A percentile compares a stretch with the other conserved stretches of the same genome.
phyloP scores from a whole-genome alignment of 345 rosid genomes.

The Cardiospermum halicacabum region DNA sequence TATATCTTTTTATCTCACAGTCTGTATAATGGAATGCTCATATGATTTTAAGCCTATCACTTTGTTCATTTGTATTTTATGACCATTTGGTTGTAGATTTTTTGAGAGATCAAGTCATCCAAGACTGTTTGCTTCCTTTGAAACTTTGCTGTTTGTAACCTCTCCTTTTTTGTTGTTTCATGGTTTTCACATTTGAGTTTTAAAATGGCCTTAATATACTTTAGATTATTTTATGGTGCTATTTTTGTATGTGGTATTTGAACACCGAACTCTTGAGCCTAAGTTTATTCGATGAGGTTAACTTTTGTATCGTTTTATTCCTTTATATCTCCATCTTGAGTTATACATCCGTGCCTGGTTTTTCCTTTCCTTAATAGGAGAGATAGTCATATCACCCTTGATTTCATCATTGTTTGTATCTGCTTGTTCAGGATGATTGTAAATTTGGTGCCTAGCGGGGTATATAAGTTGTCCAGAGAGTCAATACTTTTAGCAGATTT shows the following conservation, averaged over 20 bases:
- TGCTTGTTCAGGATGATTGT: constrained; percentile 50
- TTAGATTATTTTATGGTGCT: too few relatives aligned
- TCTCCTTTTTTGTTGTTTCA: neutral
- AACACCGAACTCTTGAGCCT: too few relatives aligned
- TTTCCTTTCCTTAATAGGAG: neutral
- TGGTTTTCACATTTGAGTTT: neutral
- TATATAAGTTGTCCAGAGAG: constrained; percentile 74
- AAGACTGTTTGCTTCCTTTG: neutral
- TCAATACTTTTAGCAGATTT: constrained; percentile 66
- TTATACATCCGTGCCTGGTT: neutral
- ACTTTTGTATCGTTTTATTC: neutral
- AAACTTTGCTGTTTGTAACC: neutral
- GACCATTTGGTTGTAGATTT: constrained; percentile 1
- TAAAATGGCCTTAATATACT: neutral
- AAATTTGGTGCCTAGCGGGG: constrained; percentile 71
- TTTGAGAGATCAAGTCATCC: neutral
- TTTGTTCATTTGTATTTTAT: neutral
- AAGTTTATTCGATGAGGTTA: neutral
- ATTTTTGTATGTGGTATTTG: too few relatives aligned
- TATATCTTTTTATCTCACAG: neutral
- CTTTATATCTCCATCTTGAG: neutral
- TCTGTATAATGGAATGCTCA: neutral
- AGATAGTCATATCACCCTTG: neutral
- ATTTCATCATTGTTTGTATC: constrained; percentile 6
- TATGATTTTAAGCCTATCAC: constrained; percentile 1